Conservation (phyloP, 208 protist species). For the Trypanosoma platydactyli region DNA sequence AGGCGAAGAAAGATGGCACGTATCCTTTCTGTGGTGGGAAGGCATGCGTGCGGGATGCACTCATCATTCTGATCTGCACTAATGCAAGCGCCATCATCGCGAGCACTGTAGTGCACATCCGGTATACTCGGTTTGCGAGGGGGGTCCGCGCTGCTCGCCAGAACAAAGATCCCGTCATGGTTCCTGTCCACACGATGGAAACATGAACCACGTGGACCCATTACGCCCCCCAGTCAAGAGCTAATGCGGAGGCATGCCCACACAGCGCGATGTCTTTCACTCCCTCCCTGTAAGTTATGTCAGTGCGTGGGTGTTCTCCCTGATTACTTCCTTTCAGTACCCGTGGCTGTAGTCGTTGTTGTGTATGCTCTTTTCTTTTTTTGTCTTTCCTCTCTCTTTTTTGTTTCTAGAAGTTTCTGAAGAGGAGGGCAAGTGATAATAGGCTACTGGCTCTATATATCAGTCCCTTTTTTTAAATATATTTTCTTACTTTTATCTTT, state of each 20-base stretch:
- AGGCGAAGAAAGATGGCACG: conserved; percentile 12
- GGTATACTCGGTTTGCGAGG: conserved; percentile 33
- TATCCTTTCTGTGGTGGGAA: conserved; percentile 32
- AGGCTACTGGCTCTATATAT: too few species aligned
- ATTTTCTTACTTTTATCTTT: too few species aligned
- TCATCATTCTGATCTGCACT: conserved; percentile 35
- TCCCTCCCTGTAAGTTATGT: too few species aligned
- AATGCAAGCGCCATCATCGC: conserved; percentile 24
- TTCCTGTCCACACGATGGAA: too few species aligned
- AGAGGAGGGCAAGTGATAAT: conserved; percentile 6
- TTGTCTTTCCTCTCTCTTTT: conserved; percentile 3
- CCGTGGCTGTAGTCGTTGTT: neutral
- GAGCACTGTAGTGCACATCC: conserved; percentile 29
- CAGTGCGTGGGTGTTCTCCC: neutral
- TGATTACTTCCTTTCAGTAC: neutral
- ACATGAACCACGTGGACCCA: neutral
- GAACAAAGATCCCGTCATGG: neutral
- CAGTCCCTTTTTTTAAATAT: neutral
- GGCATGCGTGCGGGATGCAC: conserved; percentile 33
- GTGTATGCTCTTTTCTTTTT: conserved; percentile 17
- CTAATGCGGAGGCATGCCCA: neutral
- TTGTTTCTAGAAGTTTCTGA: conserved; percentile 5
- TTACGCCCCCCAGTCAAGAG: neutral
- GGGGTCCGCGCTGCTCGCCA: neutral
- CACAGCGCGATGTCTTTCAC: neutral